Evolutionary conservation across 805 yeast genomes (phyloP).

Genomic region (Metschnikowia kofuensis): DNA sequence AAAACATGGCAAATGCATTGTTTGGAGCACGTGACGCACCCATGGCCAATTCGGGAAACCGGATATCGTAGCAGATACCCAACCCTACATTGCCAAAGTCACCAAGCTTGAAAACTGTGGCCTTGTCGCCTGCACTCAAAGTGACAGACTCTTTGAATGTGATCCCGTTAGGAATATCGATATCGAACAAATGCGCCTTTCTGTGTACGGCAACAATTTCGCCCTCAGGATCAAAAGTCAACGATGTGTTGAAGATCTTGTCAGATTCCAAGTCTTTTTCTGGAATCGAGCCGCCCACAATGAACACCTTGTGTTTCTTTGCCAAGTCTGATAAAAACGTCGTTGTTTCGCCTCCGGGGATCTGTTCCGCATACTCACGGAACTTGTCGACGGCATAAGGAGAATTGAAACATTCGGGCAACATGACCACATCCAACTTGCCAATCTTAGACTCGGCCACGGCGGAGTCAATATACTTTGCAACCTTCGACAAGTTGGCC

Average conservation of each 20-base stretch:
- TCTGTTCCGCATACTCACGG: conserved; percentile 81
- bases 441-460: conserved; percentile 31
- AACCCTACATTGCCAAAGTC: conserved; percentile 58
- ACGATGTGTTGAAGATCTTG: conserved; percentile 64
- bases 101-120: conserved; percentile 70
- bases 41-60: conserved; percentile 77
- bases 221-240: conserved; percentile 72
- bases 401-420: conserved; percentile 96
- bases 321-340: conserved; percentile 64
- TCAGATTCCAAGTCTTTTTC: conserved; percentile 48
- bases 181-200: conserved; percentile 88
- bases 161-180: conserved; percentile 88
- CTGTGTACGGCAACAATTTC: conserved; percentile 82
- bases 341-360: conserved; percentile 73
- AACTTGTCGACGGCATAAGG: conserved; percentile 90
- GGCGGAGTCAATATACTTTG: conserved; percentile 63
- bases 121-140: conserved; percentile 74
- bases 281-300: conserved; percentile 93
- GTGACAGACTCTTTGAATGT: conserved; percentile 79
- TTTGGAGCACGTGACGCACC: conserved; percentile 59
- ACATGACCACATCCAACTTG: conserved; percentile 63
- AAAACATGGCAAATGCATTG: conserved; percentile 71
- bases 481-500: conserved; percentile 70
- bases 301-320: conserved; percentile 53
- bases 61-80: conserved; percentile 80